phyloP scores from a whole-genome alignment of 257 asterid species.

The Galeopsis tetrahit region DNA sequence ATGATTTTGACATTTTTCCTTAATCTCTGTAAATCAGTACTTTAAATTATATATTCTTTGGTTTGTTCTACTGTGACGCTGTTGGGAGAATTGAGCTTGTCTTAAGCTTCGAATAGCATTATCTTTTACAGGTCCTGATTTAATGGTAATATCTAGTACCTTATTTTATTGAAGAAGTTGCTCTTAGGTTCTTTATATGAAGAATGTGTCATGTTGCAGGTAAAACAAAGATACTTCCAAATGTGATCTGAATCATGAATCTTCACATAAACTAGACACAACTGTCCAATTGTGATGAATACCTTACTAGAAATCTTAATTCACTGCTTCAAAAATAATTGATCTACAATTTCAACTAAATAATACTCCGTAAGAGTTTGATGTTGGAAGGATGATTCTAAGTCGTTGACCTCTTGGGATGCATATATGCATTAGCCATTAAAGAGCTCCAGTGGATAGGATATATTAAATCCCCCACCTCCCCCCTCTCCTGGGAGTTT shows the following conservation, averaged over 20 bases:
- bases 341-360: background rate
- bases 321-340: background rate
- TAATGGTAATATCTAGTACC: background rate
- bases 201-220: background rate
- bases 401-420: constrained; percentile 6
- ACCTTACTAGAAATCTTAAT: background rate
- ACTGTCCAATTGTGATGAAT: background rate
- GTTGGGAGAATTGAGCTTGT: background rate
- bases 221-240: background rate
- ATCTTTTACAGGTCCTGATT: background rate
- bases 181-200: background rate
- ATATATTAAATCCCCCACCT: background rate
- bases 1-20: constrained; percentile 5
- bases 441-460: background rate
- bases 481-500: background rate
- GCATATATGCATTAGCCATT: no score
- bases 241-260: background rate
- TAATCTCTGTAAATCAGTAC: background rate
- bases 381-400: background rate
- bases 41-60: background rate
- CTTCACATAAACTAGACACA: background rate
- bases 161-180: background rate
- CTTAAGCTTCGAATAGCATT: background rate
- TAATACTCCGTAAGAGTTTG: background rate
- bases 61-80: background rate